These are phyloP conservation scores for Oleoguttula mirabilis DNA, from an alignment of 495 filamentous ascomycete genomes.

Conservation along the genomic window DNA sequence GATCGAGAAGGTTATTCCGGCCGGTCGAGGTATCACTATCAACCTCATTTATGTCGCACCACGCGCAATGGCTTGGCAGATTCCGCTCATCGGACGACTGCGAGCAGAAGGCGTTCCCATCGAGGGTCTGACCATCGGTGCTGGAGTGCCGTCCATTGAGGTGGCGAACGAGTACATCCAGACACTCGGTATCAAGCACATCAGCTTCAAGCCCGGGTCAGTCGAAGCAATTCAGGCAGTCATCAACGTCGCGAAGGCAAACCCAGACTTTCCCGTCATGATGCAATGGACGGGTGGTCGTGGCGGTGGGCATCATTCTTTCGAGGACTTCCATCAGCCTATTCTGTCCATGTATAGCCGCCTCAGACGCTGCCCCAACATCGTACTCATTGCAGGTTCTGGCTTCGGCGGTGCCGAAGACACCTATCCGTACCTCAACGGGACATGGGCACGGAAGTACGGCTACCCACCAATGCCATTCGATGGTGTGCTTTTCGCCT, in stretches of 20 bases:
- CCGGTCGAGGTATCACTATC: conserved; percentile 83
- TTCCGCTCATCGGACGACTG: conserved; percentile 74
- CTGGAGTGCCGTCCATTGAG: conserved; percentile 86
- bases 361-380: conserved; percentile 69
- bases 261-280: conserved; percentile 79
- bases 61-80: conserved; percentile 94
- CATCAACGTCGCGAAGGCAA: conserved; percentile 84
- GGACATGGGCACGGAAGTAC: conserved; percentile 70
- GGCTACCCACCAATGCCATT: conserved; percentile 91
- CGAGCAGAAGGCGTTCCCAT: conserved; percentile 83
- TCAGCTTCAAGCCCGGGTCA: conserved; percentile 89
- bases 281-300: conserved; percentile 92
- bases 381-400: conserved; percentile 80
- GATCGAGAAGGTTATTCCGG: conserved; percentile 76
- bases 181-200: conserved; percentile 88
- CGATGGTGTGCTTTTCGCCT: conserved; percentile 81
- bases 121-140: conserved; percentile 88
- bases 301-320: conserved; percentile 90
- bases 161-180: conserved; percentile 89
- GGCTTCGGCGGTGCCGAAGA: conserved; percentile 86
- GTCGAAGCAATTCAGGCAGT: conserved; percentile 78
- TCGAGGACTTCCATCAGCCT: conserved; percentile 88
- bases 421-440: conserved; percentile 87
- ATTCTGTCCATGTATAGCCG: conserved; percentile 84
- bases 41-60: conserved; percentile 98